Evolutionary conservation across 495 filamentous ascomycete genomes (phyloP), one percentile per base, ranked within the genome.

Genomic region (Penicillium mononematosum): DNA sequence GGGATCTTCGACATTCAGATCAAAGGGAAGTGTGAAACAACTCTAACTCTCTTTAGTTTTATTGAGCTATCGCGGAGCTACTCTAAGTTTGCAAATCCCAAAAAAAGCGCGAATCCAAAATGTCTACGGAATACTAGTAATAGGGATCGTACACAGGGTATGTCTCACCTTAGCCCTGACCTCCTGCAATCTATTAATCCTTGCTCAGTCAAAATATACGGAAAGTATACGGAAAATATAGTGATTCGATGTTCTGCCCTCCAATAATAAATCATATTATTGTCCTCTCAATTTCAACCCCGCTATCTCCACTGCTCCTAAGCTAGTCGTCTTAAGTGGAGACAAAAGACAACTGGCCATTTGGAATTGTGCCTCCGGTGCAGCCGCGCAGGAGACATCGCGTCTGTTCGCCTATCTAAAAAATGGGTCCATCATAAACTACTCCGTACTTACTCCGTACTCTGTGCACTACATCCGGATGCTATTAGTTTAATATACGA

Each of bases 1-100:
- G 51, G 55, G 58, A 53, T 59, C 48, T n/a, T 58, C 45, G 47
- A 63, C 34, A 50, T 38, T 50, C 22, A 25, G 16, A 22, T 22
- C 22, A 2, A 22, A 22, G 22, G 16, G 46, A 43, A 52, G 39
- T 36, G 22, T 43, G 51, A 53, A 45, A 58, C 16, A 36, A 41
- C 41, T 34, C 38, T 50, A 24, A 16, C 36, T 45, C 29, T 39
- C 10, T 36, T 19, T 19, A 31, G 22, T 50, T 16, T 14, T 32
- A 14, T 32, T 14, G 36, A 36, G 34, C 14, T 9, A 12, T 39
- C 8, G 2, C 24, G 24, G 24, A 25, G 24, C 24, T 24, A 5
- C 27, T 25, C 48, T 19, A 17, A n/a, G 5, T 22, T 22, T 22
- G 22, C 14, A 46, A 46, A 9, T n/a, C 14, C 7, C 36, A 6